Evolutionary conservation across 2,329 filamentous ascomycete species (phyloP).

Genomic region (Fusarium denticulatum): DNA sequence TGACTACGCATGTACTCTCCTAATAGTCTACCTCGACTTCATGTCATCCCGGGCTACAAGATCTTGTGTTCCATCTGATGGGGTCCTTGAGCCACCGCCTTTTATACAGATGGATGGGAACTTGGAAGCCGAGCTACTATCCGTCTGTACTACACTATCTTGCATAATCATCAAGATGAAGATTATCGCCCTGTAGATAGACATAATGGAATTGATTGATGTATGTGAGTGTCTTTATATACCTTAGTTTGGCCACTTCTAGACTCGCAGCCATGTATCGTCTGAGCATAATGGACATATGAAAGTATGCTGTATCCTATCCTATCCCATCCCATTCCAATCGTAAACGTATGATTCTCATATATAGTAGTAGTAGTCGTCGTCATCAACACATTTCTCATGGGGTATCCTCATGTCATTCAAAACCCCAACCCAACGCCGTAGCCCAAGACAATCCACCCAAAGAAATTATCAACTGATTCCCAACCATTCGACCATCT

Average conservation of each 20-base stretch:
- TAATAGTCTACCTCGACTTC: neutral
- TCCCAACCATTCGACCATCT: conserved; percentile 43
- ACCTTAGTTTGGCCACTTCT: neutral
- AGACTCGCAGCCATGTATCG: neutral
- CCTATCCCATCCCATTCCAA: neutral
- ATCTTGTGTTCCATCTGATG: neutral
- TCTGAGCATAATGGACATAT: neutral
- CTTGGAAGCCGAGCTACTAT: conserved; percentile 3
- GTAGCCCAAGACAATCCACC: conserved; percentile 7
- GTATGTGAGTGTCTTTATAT: neutral
- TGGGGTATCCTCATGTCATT: conserved; percentile 17
- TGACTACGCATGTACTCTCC: neutral
- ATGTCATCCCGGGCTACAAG: neutral
- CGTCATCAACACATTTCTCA: conserved; percentile 2
- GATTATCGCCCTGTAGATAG: neutral
- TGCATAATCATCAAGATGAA: neutral
- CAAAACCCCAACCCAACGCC: conserved; percentile 19
- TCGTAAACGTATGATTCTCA: neutral
- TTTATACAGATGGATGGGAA: neutral
- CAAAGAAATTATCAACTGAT: neutral
- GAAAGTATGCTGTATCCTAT: neutral
- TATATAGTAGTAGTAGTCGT: neutral
- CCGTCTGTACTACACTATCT: neutral
- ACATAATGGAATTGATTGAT: neutral
- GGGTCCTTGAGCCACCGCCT: neutral